A percentile compares a stretch with the other conserved stretches of the same genome.
These are phyloP conservation scores for Chaetomiaceae sp. DNA, from an alignment of 2,329 filamentous ascomycete species.

Conservation along the genomic window DNA sequence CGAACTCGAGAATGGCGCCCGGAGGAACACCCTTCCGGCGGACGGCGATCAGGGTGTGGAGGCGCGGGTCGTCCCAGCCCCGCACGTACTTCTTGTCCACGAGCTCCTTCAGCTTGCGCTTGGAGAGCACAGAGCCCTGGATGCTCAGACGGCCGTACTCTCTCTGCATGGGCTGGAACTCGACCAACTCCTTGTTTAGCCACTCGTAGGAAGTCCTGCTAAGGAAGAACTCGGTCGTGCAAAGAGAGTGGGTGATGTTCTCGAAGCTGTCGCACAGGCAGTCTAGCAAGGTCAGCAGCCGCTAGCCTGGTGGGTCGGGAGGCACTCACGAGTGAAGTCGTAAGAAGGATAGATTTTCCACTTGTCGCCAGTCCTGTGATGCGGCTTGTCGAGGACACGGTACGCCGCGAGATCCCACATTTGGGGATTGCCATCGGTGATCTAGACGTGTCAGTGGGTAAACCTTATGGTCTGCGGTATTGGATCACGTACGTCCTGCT, in stretches of 20 bases:
- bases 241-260: constrained; percentile 84
- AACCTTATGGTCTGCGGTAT: background rate
- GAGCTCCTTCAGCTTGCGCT: constrained; percentile 75
- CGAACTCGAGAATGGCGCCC: constrained; percentile 81
- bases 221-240: constrained; percentile 87
- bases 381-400: constrained; percentile 70
- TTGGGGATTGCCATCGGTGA: constrained; percentile 78
- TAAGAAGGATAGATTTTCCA: constrained; percentile 97
- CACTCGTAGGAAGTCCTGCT: constrained; percentile 86
- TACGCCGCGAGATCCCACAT: constrained; percentile 97
- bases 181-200: constrained; percentile 73
- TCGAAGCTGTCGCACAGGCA: constrained; percentile 92
- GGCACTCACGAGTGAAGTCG: constrained; percentile 28
- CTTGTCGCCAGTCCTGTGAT: constrained; percentile 72
- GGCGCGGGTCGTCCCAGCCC: constrained; percentile 84
- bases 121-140: constrained; percentile 79
- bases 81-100: constrained; percentile 74
- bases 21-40: constrained; percentile 82
- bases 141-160: constrained; percentile 66
- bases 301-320: too few species aligned
- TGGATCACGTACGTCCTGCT: constrained; percentile 55
- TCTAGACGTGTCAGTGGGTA: constrained; percentile 30
- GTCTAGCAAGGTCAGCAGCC: constrained; percentile 43
- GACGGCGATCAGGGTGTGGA: constrained; percentile 82
- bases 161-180: constrained; percentile 90